Conservation (phyloP, 164 flowering plant genomes). For the Houttuynia cordata region DNA sequence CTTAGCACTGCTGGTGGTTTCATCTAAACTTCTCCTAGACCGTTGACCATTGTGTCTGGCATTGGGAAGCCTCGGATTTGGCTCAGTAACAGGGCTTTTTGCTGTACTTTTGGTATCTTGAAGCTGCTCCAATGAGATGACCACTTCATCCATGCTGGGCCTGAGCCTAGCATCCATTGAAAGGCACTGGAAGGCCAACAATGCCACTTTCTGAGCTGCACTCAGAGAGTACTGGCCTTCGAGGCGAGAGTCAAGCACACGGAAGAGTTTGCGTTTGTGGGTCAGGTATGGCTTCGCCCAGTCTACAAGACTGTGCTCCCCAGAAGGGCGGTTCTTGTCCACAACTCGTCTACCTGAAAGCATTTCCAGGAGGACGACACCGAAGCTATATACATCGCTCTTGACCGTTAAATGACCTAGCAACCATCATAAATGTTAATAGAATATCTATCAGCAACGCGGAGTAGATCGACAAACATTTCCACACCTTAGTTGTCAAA, state of each 20-base stretch:
- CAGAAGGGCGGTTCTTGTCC: conserved; percentile 64
- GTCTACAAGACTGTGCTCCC: conserved; percentile 64
- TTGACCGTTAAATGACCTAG: conserved; percentile 64
- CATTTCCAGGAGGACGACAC: conserved; percentile 78
- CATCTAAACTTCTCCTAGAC: conserved; percentile 9
- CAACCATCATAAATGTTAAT: too few relatives aligned
- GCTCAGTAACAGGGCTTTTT: conserved; percentile 8
- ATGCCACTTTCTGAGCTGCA: conserved; percentile 33
- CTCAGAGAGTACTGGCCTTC: conserved; percentile 47
- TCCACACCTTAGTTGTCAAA: too few relatives aligned
- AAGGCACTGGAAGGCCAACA: conserved; percentile 56
- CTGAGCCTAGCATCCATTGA: conserved; percentile 46
- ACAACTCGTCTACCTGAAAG: conserved; percentile 52
- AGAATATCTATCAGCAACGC: too few relatives aligned
- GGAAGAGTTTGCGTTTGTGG: conserved; percentile 47
- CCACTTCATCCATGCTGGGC: conserved; percentile 59
- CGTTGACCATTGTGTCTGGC: conserved; percentile 1
- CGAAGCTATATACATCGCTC: conserved; percentile 83
- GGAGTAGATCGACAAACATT: too few relatives aligned
- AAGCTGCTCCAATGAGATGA: conserved; percentile 43
- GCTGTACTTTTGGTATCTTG: conserved; percentile 24
- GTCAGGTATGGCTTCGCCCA: conserved; percentile 68
- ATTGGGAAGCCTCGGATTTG: conserved; percentile 2
- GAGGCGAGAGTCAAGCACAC: conserved; percentile 50
- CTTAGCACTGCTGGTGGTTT: conserved; percentile 13